Percentiles rank a stretch among this genome's conserved stretches.
phyloP scores from a whole-genome alignment of 805 yeast genomes.

The Priceomyces haplophilus region DNA sequence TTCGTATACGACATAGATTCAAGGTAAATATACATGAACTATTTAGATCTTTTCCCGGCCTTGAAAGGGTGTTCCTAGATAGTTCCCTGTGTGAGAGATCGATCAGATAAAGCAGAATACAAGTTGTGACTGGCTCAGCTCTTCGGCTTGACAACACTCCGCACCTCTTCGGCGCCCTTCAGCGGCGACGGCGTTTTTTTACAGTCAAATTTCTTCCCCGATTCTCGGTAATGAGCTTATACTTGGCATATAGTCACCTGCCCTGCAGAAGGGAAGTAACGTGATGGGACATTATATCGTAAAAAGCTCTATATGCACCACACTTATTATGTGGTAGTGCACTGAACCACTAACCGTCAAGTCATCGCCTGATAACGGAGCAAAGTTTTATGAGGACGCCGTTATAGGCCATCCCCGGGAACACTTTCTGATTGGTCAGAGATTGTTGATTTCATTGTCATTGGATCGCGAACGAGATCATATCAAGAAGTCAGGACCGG shows the following conservation, averaged over 20 bases:
- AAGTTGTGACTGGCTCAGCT: no score
- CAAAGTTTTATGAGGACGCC: conserved; percentile 1
- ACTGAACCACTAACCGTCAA: neutral
- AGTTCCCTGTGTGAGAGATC: neutral
- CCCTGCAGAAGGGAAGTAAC: neutral
- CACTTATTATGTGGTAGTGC: neutral
- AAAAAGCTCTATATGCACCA: neutral
- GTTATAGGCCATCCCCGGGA: conserved; percentile 1
- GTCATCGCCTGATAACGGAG: conserved; percentile 3
- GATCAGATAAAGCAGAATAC: neutral
- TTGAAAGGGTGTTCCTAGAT: neutral
- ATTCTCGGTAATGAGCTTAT: neutral
- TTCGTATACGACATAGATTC: no score
- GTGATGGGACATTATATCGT: neutral
- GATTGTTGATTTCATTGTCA: conserved; percentile 4
- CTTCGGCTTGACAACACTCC: neutral
- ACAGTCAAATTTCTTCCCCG: neutral
- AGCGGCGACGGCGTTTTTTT: neutral
- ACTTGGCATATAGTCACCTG: neutral
- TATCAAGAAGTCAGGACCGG: neutral
- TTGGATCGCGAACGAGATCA: conserved; percentile 1
- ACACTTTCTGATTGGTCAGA: conserved; percentile 5
- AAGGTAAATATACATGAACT: no score
- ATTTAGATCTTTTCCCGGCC: no score
- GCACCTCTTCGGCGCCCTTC: neutral